Percentiles rank a stretch among this genome's conserved stretches.
Evolutionary conservation across 129 eudicot species (phyloP).

Genomic region (Pittosporum tobira): DNA sequence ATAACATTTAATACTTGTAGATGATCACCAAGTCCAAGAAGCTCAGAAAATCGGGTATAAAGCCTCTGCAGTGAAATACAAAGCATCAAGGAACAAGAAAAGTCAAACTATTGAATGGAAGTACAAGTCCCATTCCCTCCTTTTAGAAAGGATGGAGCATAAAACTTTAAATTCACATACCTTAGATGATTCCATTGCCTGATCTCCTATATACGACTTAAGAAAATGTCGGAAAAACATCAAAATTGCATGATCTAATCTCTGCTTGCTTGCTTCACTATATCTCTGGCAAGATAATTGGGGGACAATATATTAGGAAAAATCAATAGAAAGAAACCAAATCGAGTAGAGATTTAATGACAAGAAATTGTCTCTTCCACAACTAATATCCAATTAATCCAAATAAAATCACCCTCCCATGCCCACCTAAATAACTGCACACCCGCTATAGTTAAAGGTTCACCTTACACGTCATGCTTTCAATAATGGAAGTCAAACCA

Average conservation of each 20-base stretch:
- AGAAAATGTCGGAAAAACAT: slow-evolving; percentile 17
- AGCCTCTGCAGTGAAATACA: slow-evolving; percentile 10
- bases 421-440: too few relatives aligned
- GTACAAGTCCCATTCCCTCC: not conserved
- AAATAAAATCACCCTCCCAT: too few relatives aligned
- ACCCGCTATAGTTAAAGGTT: too few relatives aligned
- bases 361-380: too few relatives aligned
- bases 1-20: slow-evolving; percentile 24
- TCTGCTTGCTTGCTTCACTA: slow-evolving; percentile 23
- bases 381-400: too few relatives aligned
- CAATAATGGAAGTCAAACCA: too few relatives aligned
- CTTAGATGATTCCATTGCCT: slow-evolving; percentile 26
- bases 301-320: not conserved
- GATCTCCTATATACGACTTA: slow-evolving; percentile 19
- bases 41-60: slow-evolving; percentile 27
- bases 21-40: slow-evolving; percentile 24
- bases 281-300: slow-evolving; percentile 15
- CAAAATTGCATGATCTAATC: slow-evolving; percentile 28
- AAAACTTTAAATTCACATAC: slow-evolving; percentile 1
- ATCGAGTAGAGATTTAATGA: too few relatives aligned
- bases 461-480: too few relatives aligned
- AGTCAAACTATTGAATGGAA: not conserved
- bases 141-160: not conserved
- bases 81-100: not conserved
- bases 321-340: too few relatives aligned